phyloP scores from a whole-genome alignment of 805 yeast species.

The Yarrowia yakushimensis region DNA sequence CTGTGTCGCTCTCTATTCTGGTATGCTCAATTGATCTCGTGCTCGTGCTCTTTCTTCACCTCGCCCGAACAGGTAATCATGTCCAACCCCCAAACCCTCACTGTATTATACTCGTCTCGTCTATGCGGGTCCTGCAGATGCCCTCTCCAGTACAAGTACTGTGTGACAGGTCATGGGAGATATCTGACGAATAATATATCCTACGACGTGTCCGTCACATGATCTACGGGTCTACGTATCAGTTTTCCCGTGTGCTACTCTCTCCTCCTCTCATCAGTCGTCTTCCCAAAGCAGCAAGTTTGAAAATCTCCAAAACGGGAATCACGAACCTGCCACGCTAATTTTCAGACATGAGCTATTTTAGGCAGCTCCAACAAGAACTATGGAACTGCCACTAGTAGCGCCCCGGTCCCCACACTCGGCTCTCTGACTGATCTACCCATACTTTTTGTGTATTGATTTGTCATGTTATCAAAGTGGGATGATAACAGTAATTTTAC shows the following conservation, averaged over 20 bases:
- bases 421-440: too few relatives aligned
- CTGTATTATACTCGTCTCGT: background rate
- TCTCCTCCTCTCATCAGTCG: too few relatives aligned
- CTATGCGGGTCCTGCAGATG: constrained; percentile 10
- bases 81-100: constrained; percentile 4
- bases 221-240: too few relatives aligned
- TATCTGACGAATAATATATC: background rate
- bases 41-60: background rate
- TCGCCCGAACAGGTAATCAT: background rate
- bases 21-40: background rate
- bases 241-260: too few relatives aligned
- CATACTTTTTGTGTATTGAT: too few relatives aligned
- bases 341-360: constrained; percentile 1
- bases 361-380: background rate
- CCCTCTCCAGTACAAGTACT: background rate
- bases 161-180: background rate
- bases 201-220: background rate
- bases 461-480: too few relatives aligned
- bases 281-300: background rate
- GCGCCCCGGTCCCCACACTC: too few relatives aligned
- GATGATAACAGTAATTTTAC: too few relatives aligned
- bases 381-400: background rate
- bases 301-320: background rate
- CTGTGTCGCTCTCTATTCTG: background rate
- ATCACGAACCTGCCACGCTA: constrained; percentile 23